These are phyloP conservation scores for Pythium aristosporum DNA, from an alignment of 352 stramenopile genomes.

Conservation along the genomic window DNA sequence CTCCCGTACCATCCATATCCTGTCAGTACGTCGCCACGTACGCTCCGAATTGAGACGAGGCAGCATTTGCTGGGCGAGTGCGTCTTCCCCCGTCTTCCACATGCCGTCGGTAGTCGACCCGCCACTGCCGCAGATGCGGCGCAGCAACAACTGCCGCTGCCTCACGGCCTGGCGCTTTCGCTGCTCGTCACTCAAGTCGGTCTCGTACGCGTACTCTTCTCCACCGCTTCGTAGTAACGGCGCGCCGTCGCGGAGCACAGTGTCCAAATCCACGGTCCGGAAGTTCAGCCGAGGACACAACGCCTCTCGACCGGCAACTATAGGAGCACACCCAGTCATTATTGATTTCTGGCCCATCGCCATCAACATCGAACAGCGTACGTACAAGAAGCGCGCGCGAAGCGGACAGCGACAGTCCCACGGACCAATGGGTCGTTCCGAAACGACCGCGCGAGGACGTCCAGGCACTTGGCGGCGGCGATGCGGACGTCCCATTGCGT, in stretches of 20 bases:
- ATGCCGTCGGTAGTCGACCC: conserved; percentile 23
- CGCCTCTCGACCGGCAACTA: conserved; percentile 50
- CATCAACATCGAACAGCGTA: background rate
- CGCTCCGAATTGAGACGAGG: conserved; percentile 62
- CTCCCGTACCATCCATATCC: background rate
- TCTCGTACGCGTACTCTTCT: conserved; percentile 77
- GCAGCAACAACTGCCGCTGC: conserved; percentile 67
- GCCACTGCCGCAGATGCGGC: conserved; percentile 59
- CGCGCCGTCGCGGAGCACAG: conserved; percentile 59
- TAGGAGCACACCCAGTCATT: background rate
- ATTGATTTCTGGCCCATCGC: too few relatives aligned
- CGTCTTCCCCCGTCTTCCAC: conserved; percentile 66
- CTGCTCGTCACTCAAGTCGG: conserved; percentile 54
- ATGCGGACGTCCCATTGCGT: conserved; percentile 73
- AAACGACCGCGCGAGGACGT: conserved; percentile 51
- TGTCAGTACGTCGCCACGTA: conserved; percentile 24
- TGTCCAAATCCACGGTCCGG: conserved; percentile 51
- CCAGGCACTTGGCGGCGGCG: conserved; percentile 61
- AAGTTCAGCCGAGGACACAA: conserved; percentile 45
- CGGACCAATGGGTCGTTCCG: conserved; percentile 19
- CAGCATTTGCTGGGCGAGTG: conserved; percentile 61
- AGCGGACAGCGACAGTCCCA: conserved; percentile 31
- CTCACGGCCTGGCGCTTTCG: conserved; percentile 48
- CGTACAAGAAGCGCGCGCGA: conserved; percentile 50
- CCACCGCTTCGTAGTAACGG: conserved; percentile 73